Percentiles rank a stretch among this genome's conserved stretches.
These are phyloP conservation scores for Cucurbita maxima DNA, from an alignment of 306 rosid genomes.

Conservation along the genomic window DNA sequence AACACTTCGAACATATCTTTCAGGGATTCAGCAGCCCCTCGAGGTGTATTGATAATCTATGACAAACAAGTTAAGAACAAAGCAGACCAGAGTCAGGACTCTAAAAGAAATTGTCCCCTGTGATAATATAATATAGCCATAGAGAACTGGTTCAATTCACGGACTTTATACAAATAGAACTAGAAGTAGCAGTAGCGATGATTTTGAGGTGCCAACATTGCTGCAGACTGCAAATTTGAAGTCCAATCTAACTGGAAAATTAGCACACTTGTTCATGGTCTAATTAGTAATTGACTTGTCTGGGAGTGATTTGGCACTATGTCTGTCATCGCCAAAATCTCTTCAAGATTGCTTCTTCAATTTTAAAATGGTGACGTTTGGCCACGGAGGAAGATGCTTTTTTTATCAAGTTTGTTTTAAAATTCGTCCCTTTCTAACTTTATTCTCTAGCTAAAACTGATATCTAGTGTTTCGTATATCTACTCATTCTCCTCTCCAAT, in stretches of 20 bases:
- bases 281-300: background rate
- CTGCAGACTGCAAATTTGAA: background rate
- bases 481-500: background rate
- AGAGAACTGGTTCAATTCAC: background rate
- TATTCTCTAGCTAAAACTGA: background rate
- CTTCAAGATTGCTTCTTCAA: background rate
- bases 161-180: background rate
- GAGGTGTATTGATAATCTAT: slow-evolving; percentile 76
- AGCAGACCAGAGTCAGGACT: background rate
- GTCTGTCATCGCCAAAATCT: background rate
- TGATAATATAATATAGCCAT: background rate
- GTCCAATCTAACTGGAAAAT: background rate
- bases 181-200: background rate
- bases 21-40: slow-evolving; percentile 74
- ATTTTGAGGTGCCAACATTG: too few species aligned
- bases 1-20: slow-evolving; percentile 74
- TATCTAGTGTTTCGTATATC: background rate
- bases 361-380: background rate
- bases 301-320: background rate
- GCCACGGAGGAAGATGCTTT: background rate
- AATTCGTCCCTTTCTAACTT: background rate
- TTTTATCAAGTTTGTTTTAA: background rate
- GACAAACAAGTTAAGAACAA: slow-evolving; percentile 9
- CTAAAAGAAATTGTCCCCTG: background rate
- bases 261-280: background rate